Evolutionary conservation across 1,139 yeast genomes (phyloP).

Genomic region (Magnusiomyces ingens): DNA sequence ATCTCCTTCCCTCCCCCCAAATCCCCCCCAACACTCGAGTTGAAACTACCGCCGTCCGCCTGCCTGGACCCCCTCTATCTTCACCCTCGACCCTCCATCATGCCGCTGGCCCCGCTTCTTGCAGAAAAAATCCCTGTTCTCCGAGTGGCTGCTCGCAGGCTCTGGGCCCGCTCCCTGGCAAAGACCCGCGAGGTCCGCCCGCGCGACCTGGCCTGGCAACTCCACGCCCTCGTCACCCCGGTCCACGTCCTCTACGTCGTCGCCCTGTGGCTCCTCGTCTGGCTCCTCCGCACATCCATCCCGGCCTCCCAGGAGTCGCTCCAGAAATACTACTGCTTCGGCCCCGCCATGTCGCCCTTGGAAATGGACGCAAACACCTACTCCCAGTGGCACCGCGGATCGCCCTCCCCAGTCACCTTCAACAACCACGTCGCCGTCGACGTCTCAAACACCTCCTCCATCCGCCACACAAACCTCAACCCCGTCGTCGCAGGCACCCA

Average conservation of each 20-base stretch:
- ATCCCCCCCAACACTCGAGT: too few species aligned
- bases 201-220: too few species aligned
- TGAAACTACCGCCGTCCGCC: too few species aligned
- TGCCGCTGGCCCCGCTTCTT: too few species aligned
- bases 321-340: constrained; percentile 24
- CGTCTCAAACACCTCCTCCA: constrained; percentile 17
- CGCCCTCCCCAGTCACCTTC: constrained; percentile 27
- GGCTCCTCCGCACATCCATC: constrained; percentile 16
- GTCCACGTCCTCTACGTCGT: constrained; percentile 14
- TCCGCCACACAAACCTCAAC: constrained; percentile 42
- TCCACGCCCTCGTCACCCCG: constrained; percentile 14
- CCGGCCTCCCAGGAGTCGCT: constrained; percentile 19
- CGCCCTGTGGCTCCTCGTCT: constrained; percentile 13
- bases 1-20: too few species aligned
- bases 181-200: too few species aligned
- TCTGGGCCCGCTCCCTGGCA: too few species aligned
- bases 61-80: too few species aligned
- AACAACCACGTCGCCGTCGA: constrained; percentile 21
- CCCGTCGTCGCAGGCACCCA: constrained; percentile 45
- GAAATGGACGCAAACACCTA: constrained; percentile 25
- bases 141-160: too few species aligned
- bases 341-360: constrained; percentile 27
- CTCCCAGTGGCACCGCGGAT: constrained; percentile 25
- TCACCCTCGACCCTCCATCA: too few species aligned
- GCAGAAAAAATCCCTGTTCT: too few species aligned